phyloP scores from a whole-genome alignment of 306 rosid genomes.

The Comarum palustre region DNA sequence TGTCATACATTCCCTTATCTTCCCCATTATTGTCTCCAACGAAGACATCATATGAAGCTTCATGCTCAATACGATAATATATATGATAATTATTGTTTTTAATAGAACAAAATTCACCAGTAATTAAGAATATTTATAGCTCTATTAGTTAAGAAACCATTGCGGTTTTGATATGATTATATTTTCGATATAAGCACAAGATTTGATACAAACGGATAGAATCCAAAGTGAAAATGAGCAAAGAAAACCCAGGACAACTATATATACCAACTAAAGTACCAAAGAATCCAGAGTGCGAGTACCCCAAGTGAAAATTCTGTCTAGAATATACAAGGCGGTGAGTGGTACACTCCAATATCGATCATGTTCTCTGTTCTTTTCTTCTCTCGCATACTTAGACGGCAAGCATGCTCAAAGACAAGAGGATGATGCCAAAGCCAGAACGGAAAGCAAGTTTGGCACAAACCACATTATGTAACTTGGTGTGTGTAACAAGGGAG shows the following conservation, averaged over 20 bases:
- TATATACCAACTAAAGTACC: no score
- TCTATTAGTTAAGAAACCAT: no score
- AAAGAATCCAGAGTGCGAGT: no score
- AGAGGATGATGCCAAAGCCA: conserved; percentile 5
- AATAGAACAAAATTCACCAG: no score
- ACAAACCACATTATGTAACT: conserved; percentile 6
- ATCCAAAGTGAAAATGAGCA: background rate
- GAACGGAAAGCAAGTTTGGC: background rate
- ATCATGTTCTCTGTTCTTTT: background rate
- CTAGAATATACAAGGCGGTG: no score
- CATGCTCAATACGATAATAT: background rate
- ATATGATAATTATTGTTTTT: no score
- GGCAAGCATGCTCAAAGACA: conserved; percentile 15
- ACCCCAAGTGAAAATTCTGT: no score
- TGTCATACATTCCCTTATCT: background rate
- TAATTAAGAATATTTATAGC: background rate
- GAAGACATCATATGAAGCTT: background rate
- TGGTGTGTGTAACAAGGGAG: background rate
- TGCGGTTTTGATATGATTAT: no score
- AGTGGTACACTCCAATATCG: no score
- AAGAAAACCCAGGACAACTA: background rate
- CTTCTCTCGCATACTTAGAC: background rate
- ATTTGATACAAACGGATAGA: background rate
- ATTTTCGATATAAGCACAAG: background rate
- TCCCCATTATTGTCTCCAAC: background rate